Base-by-base conservation (phyloP, 164 flowering plant species). In the Magnolia changhungtana region DNA sequence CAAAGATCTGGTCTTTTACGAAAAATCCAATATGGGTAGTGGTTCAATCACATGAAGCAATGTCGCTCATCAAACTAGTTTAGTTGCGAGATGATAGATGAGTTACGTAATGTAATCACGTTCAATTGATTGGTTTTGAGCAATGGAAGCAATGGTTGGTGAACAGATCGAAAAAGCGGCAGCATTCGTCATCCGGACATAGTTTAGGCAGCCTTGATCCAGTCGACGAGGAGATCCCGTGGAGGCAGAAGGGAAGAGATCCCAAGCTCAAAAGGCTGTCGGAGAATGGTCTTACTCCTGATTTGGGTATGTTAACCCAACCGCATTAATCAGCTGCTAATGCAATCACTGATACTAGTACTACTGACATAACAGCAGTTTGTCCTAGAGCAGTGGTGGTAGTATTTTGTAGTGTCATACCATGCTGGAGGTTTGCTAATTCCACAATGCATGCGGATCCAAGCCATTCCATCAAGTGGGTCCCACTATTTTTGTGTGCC, bases 211-310 rank as follows among this genome's bases (percentile, higher is more conserved):
- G 88, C 77, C 95, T 94, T 75, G 88, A 90, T 69, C 85, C 97
- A 37, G 92, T 94, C 59, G 87, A 83, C 4, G 98, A 93, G 84
- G 95, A 90, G 75, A 72, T 71, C 59, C 58, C 85, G 76, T 86
- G 81, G 82, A 61, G 78, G 27, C 73, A 78, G n/a, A 66, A 52
- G 5, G 63, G 63, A 67, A 67, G 91, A 85, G 80, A 81, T 76
- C 88, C 88, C 81, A 83, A 88, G 84, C 79, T 94, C 69, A 78
- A 87, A 65, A 83, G 77, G 74, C 64, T 87, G 23, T 73, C 90
- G 67, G 89, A 85, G 80, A 69, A 79, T 76, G 88, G 81, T 70
- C 72, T 27, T 21, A 81, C 89, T 59, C 84, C 87, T 72, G 93
- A 89, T 20, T 81, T 79, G 64, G 98, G 98, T 86, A 83, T 27